Evolutionary conservation across 2,329 filamentous ascomycete species (phyloP), one percentile per base, ranked within the genome.

Genomic region (Diaporthe helianthi): DNA sequence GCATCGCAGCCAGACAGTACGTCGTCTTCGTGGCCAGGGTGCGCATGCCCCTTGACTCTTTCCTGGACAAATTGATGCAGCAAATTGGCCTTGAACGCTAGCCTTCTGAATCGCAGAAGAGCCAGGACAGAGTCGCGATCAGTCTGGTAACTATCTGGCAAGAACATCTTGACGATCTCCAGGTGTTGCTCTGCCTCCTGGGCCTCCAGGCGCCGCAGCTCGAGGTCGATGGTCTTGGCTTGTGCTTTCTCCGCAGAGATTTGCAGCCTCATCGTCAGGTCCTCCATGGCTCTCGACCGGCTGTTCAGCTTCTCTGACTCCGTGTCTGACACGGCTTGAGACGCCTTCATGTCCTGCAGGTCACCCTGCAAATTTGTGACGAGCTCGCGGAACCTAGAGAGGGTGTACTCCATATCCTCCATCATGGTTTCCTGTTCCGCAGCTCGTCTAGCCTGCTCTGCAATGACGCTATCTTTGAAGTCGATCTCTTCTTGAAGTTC

Each of bases 401-500:
- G 85, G 0, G 94, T 97, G 76, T 97, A 96, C 78, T 98, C 94
- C 79, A 97, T 90, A 75, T 98, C 94, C 69, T 94, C 92, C 68
- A 97, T 87, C 10, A 87, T 83, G 74, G 93, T 89, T 69, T 97
- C 93, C 77, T 97, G 93, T 76, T 94, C 89, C 4, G 85, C 84
- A 6, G 91, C 86, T 72, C 90, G 89, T 69, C 91, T 90, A 41
- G 86, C 86, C 76, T 97, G 92, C 76, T 98, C 95, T n/a, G 88
- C 85, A 72, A 98, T 92, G 71, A 97, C 83, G 67, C 86, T 88
- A 73, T 98, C 94, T 78, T 92, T 93, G 80, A 93, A 92, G 77
- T 98, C 94, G 67, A 98, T 88, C 75, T 98, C 94, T 75, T 97
- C 92, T 78, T 97, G 94, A 80, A 99, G 88, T 77, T 98, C 94